Evolutionary conservation across 768 basidiomycete genomes (phyloP).

Genomic region (Mycena galopus): DNA sequence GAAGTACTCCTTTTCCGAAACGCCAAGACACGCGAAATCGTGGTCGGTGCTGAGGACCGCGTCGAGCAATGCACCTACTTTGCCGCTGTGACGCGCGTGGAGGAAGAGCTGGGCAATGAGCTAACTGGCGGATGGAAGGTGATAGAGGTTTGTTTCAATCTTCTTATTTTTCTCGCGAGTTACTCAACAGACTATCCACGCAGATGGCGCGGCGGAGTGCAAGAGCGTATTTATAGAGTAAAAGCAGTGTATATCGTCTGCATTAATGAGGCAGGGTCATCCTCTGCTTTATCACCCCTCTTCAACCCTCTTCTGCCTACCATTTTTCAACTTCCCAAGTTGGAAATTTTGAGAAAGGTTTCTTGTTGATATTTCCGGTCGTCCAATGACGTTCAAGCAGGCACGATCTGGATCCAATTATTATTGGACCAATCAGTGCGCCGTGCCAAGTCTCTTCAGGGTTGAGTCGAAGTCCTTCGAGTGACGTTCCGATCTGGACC

Average conservation of each 20-base stretch:
- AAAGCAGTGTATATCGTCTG: conserved; percentile 24
- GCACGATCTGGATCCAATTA: too few species aligned
- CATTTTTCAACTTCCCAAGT: neutral
- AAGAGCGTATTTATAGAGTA: conserved; percentile 46
- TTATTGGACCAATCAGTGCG: too few species aligned
- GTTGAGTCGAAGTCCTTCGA: too few species aligned
- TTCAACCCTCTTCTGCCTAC: neutral
- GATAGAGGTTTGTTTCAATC: conserved; percentile 77
- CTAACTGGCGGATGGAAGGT: conserved; percentile 99
- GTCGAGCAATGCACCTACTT: conserved; percentile 96
- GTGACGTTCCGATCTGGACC: too few species aligned
- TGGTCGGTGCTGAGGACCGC: conserved; percentile 88
- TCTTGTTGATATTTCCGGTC: too few species aligned
- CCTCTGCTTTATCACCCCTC: conserved; percentile 27
- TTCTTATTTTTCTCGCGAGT: conserved; percentile 40
- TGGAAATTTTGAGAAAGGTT: neutral
- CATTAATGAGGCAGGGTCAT: conserved; percentile 26
- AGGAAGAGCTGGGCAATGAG: conserved; percentile 91
- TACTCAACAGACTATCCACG: neutral
- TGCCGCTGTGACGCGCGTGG: conserved; percentile 89
- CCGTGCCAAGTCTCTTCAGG: too few species aligned
- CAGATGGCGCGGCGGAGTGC: conserved; percentile 49
- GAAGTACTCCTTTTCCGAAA: conserved; percentile 94
- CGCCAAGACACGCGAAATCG: conserved; percentile 87
- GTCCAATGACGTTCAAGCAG: too few species aligned